A percentile compares a stretch with the other conserved stretches of the same genome.
These are phyloP conservation scores for Coemansia sp. DNA, from an alignment of 192 early-diverging fungal species.

Conservation along the genomic window DNA sequence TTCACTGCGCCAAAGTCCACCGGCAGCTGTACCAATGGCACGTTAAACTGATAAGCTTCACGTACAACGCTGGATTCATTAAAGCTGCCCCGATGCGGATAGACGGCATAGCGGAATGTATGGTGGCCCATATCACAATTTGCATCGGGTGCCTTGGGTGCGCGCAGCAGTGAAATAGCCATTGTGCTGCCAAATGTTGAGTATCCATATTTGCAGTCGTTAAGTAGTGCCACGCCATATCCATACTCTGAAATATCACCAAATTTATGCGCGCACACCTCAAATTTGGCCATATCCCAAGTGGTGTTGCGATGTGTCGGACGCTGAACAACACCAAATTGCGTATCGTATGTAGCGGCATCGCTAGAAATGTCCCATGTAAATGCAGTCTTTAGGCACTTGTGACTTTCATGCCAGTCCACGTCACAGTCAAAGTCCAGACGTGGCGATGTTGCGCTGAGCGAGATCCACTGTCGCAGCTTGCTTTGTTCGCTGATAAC, in stretches of 20 bases:
- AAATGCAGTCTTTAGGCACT: conserved; percentile 92
- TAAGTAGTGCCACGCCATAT: conserved; percentile 90
- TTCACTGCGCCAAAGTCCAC: conserved; percentile 15
- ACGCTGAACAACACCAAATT: conserved; percentile 87
- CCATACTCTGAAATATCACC: conserved; percentile 95
- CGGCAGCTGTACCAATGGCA: conserved; percentile 61
- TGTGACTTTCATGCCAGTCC: conserved; percentile 90
- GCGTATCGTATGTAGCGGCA: conserved; percentile 91
- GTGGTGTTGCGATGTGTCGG: conserved; percentile 95
- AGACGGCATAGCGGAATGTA: conserved; percentile 84
- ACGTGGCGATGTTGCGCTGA: conserved; percentile 67
- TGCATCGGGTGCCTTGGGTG: conserved; percentile 75
- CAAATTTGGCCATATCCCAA: conserved; percentile 88
- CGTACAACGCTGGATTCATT: conserved; percentile 80
- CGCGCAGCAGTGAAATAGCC: conserved; percentile 80
- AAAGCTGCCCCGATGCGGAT: conserved; percentile 85
- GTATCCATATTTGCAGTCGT: conserved; percentile 97
- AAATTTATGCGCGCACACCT: conserved; percentile 96
- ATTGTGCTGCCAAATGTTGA: conserved; percentile 78
- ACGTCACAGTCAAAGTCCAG: conserved; percentile 89
- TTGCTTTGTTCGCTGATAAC: conserved; percentile 65
- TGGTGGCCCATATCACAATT: conserved; percentile 68
- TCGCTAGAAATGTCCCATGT: conserved; percentile 82
- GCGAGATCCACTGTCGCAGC: conserved; percentile 72
- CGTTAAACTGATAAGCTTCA: conserved; percentile 89